Evolutionary conservation across 306 rosid genomes (phyloP).

Genomic region (Urtica urens): DNA sequence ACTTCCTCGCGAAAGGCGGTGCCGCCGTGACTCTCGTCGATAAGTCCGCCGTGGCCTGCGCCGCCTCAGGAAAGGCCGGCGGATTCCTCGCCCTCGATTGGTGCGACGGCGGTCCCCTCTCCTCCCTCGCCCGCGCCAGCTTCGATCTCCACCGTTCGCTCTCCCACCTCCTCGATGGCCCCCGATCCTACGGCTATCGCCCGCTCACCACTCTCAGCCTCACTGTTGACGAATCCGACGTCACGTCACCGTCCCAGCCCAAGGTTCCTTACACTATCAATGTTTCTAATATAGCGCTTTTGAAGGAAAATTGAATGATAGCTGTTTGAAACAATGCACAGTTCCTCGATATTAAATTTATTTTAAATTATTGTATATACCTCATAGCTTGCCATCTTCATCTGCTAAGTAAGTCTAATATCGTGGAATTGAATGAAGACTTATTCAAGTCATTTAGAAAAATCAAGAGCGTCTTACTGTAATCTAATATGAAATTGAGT

Average conservation of each 20-base stretch:
- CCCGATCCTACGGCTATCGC: conserved; percentile 69
- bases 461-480: no score
- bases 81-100: conserved; percentile 93
- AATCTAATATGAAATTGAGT: no score
- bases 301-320: no score
- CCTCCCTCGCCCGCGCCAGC: conserved; percentile 61
- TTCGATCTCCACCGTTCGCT: conserved; percentile 79
- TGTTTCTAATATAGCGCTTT: no score
- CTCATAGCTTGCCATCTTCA: no score
- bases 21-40: conserved; percentile 74
- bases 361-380: no score
- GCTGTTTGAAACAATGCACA: no score
- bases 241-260: conserved; percentile 23
- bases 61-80: conserved; percentile 88
- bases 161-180: conserved; percentile 53
- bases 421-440: no score
- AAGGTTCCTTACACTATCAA: no score
- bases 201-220: conserved; percentile 61
- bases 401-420: no score
- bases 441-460: no score
- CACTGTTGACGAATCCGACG: conserved; percentile 32
- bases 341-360: no score
- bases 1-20: conserved; percentile 66
- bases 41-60: conserved; percentile 70
- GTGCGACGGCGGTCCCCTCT: conserved; percentile 70